Evolutionary conservation across 768 basidiomycete genomes (phyloP).

Genomic region (Suillus placidus): DNA sequence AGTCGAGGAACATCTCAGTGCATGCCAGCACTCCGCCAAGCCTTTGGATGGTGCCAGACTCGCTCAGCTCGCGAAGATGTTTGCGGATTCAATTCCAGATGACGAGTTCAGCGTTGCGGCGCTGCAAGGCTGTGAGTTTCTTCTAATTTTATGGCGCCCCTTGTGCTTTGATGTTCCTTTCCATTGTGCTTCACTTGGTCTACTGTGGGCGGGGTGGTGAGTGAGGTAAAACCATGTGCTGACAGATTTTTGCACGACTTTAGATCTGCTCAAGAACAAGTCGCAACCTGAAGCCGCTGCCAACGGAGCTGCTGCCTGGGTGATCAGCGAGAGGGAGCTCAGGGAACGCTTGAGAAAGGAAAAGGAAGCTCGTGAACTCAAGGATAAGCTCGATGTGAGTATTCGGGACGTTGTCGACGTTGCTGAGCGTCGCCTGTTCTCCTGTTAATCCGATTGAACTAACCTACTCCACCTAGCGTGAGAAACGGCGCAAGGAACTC

Average conservation of each 20-base stretch:
- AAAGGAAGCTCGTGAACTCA: conserved; percentile 68
- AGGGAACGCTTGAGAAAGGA: conserved; percentile 72
- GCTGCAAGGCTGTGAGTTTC: conserved; percentile 82
- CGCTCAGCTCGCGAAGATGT: conserved; percentile 69
- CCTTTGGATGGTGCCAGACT: conserved; percentile 68
- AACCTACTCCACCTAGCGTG: conserved; percentile 35
- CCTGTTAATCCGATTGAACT: conserved; percentile 13
- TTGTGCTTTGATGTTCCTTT: conserved; percentile 16
- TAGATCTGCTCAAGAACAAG: conserved; percentile 85
- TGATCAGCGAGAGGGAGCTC: conserved; percentile 73
- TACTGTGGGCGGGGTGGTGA: conserved; percentile 22
- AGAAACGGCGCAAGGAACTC: conserved; percentile 47
- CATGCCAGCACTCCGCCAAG: conserved; percentile 62
- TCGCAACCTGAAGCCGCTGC: conserved; percentile 79
- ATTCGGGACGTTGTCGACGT: conserved; percentile 21
- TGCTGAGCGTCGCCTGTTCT: conserved; percentile 22
- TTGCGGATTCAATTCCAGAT: conserved; percentile 82
- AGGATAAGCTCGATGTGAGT: conserved; percentile 69
- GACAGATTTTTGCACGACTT: conserved; percentile 19
- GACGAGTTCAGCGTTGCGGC: conserved; percentile 89
- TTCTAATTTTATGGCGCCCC: conserved; percentile 20
- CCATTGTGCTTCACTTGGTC: conserved; percentile 22
- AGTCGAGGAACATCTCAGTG: conserved; percentile 57
- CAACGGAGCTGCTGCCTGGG: conserved; percentile 68
- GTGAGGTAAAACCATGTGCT: conserved; percentile 27